Percentiles rank a stretch among this genome's conserved stretches.
phyloP scores from a whole-genome alignment of 345 rosid species.

The Salix brachista region DNA sequence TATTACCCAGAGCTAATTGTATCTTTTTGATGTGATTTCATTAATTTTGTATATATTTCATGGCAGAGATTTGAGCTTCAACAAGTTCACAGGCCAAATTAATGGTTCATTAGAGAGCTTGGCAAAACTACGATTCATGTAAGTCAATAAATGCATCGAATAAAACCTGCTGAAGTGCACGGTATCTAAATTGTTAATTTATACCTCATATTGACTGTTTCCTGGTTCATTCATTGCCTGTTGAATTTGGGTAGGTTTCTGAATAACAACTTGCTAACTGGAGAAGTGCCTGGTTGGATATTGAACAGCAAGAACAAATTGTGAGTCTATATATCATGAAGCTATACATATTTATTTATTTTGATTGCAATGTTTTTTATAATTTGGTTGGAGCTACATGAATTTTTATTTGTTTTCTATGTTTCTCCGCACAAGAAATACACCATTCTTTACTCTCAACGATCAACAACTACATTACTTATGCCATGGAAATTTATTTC shows the following conservation, averaged over 20 bases:
- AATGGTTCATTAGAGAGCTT: slow-evolving; percentile 31
- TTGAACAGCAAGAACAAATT: slow-evolving; percentile 9
- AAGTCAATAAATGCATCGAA: slow-evolving; percentile 20
- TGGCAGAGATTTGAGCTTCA: slow-evolving; percentile 78
- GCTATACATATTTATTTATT: not conserved
- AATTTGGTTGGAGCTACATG: not conserved
- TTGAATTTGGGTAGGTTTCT: slow-evolving; percentile 48
- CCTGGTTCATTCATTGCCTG: not conserved
- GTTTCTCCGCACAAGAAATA: not conserved
- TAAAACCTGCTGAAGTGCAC: not conserved
- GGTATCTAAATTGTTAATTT: not conserved
- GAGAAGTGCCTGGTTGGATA: slow-evolving; percentile 56
- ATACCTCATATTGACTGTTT: not conserved
- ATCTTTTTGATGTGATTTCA: not conserved
- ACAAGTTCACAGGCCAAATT: slow-evolving; percentile 53
- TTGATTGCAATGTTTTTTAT: not conserved
- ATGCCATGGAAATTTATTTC: slow-evolving; percentile 19
- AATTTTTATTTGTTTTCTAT: not conserved
- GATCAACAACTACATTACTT: not conserved
- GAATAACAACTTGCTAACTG: slow-evolving; percentile 67
- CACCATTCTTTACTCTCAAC: not conserved
- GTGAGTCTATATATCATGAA: slow-evolving; percentile 38
- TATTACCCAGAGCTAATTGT: not conserved
- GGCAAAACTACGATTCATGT: slow-evolving; percentile 30
- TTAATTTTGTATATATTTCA: not conserved